Evolutionary conservation across 2,329 filamentous ascomycete species (phyloP).

Genomic region (Dactylella cylindrospora): DNA sequence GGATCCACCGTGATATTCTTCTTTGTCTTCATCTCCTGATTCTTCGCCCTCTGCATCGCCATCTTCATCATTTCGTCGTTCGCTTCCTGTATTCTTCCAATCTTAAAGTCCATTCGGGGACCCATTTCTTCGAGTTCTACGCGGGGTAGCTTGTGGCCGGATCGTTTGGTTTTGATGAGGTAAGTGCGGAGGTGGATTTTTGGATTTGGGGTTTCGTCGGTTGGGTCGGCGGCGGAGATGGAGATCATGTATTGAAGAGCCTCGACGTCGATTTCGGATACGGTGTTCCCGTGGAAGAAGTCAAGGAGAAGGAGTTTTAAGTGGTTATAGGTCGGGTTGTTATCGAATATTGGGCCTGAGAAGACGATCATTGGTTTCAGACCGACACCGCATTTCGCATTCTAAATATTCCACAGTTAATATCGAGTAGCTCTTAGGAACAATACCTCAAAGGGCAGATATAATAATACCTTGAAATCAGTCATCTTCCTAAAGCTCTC

Average conservation of each 20-base stretch:
- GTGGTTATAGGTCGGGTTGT: slow-evolving; percentile 75
- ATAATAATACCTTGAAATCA: slow-evolving; percentile 69
- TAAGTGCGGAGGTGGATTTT: slow-evolving; percentile 64
- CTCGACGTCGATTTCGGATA: slow-evolving; percentile 86
- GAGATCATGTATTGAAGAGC: slow-evolving; percentile 88
- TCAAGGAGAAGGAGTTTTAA: slow-evolving; percentile 86
- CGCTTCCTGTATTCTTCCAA: slow-evolving; percentile 77
- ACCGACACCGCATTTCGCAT: slow-evolving; percentile 72
- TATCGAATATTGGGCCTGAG: slow-evolving; percentile 79
- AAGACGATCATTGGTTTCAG: slow-evolving; percentile 91
- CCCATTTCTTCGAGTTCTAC: slow-evolving; percentile 96
- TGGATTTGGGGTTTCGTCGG: slow-evolving; percentile 52
- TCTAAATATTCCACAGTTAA: slow-evolving; percentile 50
- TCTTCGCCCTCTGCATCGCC: slow-evolving; percentile 82
- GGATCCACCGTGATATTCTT: slow-evolving; percentile 93
- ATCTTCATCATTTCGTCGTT: slow-evolving; percentile 81
- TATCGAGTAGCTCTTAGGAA: slow-evolving; percentile 47
- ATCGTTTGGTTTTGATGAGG: slow-evolving; percentile 80
- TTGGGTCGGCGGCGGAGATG: slow-evolving; percentile 71
- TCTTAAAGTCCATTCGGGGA: slow-evolving; percentile 84
- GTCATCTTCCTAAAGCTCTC: slow-evolving; percentile 68
- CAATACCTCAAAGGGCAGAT: neutral
- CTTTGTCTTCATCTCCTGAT: slow-evolving; percentile 68
- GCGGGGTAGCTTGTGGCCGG: slow-evolving; percentile 80
- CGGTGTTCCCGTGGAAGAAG: slow-evolving; percentile 81